These are phyloP conservation scores for Penicillium glabrum DNA, from an alignment of 2,329 filamentous ascomycete species.

Conservation along the genomic window DNA sequence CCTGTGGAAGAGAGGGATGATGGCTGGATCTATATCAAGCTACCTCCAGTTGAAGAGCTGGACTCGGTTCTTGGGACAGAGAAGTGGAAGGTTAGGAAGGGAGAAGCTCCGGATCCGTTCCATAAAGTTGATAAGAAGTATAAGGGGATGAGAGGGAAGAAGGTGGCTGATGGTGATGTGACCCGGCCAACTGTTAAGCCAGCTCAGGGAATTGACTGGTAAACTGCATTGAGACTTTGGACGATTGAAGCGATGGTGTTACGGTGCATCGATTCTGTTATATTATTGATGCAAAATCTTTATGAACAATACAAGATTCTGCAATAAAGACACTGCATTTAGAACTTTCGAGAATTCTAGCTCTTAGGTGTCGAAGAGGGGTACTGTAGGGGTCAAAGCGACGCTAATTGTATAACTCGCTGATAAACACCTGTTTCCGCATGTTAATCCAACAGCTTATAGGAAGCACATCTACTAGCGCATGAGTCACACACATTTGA, in stretches of 20 bases:
- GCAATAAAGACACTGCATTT: too few species aligned
- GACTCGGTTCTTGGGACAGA: constrained; percentile 75
- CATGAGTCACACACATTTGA: too few species aligned
- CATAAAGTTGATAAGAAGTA: constrained; percentile 57
- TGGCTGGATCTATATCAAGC: constrained; percentile 74
- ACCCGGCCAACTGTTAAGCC: constrained; percentile 14
- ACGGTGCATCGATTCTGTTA: neutral
- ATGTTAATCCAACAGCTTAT: too few species aligned
- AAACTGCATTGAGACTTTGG: neutral
- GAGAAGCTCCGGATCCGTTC: constrained; percentile 61
- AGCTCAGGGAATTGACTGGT: constrained; percentile 37
- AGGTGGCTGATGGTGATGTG: constrained; percentile 32
- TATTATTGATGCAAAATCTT: neutral
- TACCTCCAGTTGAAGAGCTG: constrained; percentile 78
- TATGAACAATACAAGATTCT: neutral
- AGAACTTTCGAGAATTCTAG: neutral
- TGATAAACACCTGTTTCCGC: too few species aligned
- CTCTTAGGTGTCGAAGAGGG: neutral
- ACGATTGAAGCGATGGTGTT: neutral
- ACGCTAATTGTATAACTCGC: too few species aligned
- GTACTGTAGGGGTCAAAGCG: too few species aligned
- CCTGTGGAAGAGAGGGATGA: constrained; percentile 71
- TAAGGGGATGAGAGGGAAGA: constrained; percentile 56
- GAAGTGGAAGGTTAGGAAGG: constrained; percentile 75
- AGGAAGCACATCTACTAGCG: too few species aligned